Base-by-base conservation (phyloP, 495 filamentous ascomycete genomes). In the Diplogelasinospora grovesii region DNA sequence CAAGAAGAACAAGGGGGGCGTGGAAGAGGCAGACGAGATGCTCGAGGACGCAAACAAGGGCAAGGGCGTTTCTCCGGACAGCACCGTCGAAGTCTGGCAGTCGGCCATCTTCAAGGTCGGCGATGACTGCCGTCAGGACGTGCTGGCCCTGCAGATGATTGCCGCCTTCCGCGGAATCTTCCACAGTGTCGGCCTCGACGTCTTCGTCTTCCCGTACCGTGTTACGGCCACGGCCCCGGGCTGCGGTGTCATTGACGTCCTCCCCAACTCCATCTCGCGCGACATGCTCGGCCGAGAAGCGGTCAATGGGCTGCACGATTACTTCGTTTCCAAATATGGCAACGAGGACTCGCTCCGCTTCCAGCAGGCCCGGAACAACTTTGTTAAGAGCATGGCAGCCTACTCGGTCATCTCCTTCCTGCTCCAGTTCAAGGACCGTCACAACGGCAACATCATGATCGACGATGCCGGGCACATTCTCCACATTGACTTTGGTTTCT, bases 361-460 rank as follows among this genome's bases (percentile, higher is more conserved):
- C 70, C 93, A 99, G 61, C 83, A 95, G 56, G 93, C 93, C 2
- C 79, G 93, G 26, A 92, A 79, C 59, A 95, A 96, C 56, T 99
- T 99, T 51, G 89, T 99, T 53, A 97, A 97, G 73, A 95, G 87
- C 65, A 97, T 99, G 93, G 93, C 93, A 2, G 92, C 90, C n/a
- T 97, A 99, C 63, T 95, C 87, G n/a, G 81, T 97, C 43, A 96
- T 97, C 37, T 92, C 87, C 0, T 97, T 93, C 63, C 71, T 99
- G 6, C 69, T 99, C 20, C 94, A 99, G 55, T 95, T 99, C 79
- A 99, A 99, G 63, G 93, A 99, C 61, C 79, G 93, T 4, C 93
- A 99, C 63, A 99, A 99, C 59, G 93, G 93, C 28, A 99, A 99
- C 64, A 97, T 99, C 68, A 97, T 99, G 93, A 76, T 99, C 28